Percentiles rank a stretch among this genome's conserved stretches.
These are phyloP conservation scores for Plasmodium cynomolgi DNA, from an alignment of 169 alveolate genomes.

Conservation along the genomic window DNA sequence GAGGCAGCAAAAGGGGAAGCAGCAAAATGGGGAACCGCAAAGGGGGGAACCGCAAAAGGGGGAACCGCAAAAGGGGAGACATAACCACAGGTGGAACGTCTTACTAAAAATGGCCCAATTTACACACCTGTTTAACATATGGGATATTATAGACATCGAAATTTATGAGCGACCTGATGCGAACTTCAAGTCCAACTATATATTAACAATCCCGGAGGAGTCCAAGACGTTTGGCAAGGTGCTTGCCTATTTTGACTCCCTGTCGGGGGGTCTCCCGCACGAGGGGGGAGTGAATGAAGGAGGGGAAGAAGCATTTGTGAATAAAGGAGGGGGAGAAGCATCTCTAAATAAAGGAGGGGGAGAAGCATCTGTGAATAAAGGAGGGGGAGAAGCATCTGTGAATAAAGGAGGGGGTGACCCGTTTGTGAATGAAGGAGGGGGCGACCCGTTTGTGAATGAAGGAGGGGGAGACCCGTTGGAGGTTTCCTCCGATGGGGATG, in stretches of 20 bases:
- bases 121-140: slow-evolving; percentile 33
- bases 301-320: neutral
- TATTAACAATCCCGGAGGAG: slow-evolving; percentile 31
- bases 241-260: neutral
- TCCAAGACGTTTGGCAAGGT: slow-evolving; percentile 22
- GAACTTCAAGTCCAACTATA: slow-evolving; percentile 27
- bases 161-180: neutral
- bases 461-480: neutral
- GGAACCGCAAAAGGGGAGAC: neutral
- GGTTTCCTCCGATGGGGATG: neutral
- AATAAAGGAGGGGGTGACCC: neutral
- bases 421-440: neutral
- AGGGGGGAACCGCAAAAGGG: no score
- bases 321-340: neutral
- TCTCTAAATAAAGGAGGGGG: neutral
- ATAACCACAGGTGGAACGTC: neutral
- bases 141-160: slow-evolving; percentile 71
- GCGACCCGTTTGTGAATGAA: neutral
- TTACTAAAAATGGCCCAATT: neutral
- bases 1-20: neutral
- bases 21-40: neutral
- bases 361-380: neutral
- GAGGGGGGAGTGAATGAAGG: neutral
- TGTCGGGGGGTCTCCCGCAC: neutral
- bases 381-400: neutral